These are phyloP conservation scores for Cornus controversa DNA, from an alignment of 148 eudicot species.

Conservation along the genomic window DNA sequence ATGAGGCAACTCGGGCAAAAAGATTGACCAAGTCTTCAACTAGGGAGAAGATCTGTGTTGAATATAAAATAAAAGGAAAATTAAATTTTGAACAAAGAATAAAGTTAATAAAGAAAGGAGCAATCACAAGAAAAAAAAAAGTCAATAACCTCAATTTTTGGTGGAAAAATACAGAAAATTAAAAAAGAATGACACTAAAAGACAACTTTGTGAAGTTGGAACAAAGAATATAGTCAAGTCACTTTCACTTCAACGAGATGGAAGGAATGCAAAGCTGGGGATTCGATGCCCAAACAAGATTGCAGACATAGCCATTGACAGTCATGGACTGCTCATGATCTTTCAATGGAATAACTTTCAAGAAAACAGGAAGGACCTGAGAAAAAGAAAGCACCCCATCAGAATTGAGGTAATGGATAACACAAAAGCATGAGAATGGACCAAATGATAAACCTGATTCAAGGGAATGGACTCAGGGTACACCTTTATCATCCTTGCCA, in stretches of 20 bases:
- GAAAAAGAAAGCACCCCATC: neutral
- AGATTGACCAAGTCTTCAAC: no score
- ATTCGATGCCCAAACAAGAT: slow-evolving; percentile 81
- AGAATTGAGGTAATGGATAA: neutral
- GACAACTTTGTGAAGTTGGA: no score
- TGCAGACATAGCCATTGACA: slow-evolving; percentile 85
- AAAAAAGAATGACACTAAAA: neutral
- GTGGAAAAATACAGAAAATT: neutral
- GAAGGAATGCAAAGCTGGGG: no score
- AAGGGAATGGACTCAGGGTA: slow-evolving; percentile 81
- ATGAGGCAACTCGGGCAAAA: no score
- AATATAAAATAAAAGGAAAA: neutral
- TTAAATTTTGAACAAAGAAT: no score
- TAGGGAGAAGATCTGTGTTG: no score
- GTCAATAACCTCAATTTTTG: neutral
- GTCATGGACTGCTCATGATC: slow-evolving; percentile 84
- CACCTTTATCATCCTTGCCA: no score
- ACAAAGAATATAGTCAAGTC: no score
- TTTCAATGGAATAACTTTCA: slow-evolving; percentile 82
- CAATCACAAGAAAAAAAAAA: neutral
- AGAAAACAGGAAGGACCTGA: slow-evolving; percentile 87
- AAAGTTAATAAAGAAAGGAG: neutral
- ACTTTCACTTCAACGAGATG: no score
- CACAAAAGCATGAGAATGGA: neutral
- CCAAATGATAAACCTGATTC: slow-evolving; percentile 59